Evolutionary conservation across 768 basidiomycete genomes (phyloP).

Genomic region (Leccinum ochraceum): DNA sequence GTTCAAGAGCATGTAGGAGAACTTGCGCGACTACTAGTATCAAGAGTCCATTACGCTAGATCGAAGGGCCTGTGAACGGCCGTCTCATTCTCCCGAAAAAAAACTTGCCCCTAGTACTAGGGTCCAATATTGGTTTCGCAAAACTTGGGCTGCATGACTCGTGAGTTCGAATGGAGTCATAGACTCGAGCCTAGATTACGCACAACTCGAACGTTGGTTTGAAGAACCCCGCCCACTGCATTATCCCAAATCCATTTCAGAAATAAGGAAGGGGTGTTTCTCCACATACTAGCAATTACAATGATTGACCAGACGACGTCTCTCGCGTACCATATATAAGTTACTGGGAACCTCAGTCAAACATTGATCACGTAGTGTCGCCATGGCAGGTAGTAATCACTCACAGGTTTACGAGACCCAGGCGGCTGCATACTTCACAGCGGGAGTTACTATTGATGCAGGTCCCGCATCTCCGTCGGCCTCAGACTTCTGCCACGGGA

Average conservation of each 20-base stretch:
- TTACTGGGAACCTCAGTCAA: background rate
- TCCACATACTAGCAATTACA: background rate
- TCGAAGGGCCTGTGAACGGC: background rate
- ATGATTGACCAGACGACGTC: background rate
- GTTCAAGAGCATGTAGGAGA: background rate
- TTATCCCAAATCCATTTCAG: background rate
- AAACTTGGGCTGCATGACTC: background rate
- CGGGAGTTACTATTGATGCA: background rate
- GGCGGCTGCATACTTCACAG: background rate
- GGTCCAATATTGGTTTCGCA: background rate
- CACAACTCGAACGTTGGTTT: background rate
- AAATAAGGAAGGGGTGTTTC: background rate
- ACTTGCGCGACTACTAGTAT: background rate
- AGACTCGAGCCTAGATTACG: background rate
- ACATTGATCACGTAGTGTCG: background rate
- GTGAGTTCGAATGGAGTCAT: background rate
- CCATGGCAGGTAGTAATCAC: background rate
- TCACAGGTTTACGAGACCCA: background rate
- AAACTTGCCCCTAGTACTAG: background rate
- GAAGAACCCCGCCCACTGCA: background rate
- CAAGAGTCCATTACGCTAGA: background rate
- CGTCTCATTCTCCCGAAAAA: background rate
- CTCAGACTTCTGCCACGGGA: conserved; percentile 2
- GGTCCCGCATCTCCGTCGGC: background rate
- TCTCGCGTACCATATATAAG: background rate